Evolutionary conservation across 2,329 filamentous ascomycete species (phyloP), one percentile per base, ranked within the genome.

Genomic region (Harringtonia lauricola): DNA sequence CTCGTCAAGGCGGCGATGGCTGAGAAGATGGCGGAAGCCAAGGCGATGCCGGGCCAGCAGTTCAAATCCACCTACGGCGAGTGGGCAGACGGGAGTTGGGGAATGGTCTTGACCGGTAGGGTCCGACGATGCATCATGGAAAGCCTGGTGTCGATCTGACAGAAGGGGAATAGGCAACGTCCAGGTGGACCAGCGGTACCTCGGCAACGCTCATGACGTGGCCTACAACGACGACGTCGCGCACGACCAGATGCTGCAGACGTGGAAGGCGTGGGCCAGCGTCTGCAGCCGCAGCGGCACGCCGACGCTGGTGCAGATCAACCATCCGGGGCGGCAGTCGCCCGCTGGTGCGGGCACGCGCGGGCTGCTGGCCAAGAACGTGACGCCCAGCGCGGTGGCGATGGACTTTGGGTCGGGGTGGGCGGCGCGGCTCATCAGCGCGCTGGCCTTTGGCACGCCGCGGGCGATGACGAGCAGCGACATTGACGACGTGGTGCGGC

Each of bases 321-420:
- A 66, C 46, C 79, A 83, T 54, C 76, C 79, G 0, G 79, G 80
- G 12, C 65, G 78, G 0, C 77, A 82, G 55, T 55, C 54, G 19
- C 49, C 50, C 0, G 18, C 47, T 18, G 53, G 54, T 2, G 48
- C 52, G 2, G 54, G 57, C 4, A 48, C 39, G 3, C 45, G 50
- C 9, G 71, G 74, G 21, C 60, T 80, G 4, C 71, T 75, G 8
- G 66, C 65, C 13, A 65, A 69, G 49, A 62, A 71, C 43, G 53
- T 75, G 18, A 65, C 63, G 47, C 58, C 68, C 47, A 52, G 58
- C 29, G 54, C 70, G 1, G 55, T 73, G 1, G 58, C 62, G 1
- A 39, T 74, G 15, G 50, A 61, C 2, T 52, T 74, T 8, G 69
- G 69, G 0, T 29, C 55, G 0, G 60, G 64, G 0, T 14, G 64